A percentile compares a stretch with the other conserved stretches of the same genome.
phyloP scores from a whole-genome alignment of 768 basidiomycete genomes.

The Artomyces pyxidatus region DNA sequence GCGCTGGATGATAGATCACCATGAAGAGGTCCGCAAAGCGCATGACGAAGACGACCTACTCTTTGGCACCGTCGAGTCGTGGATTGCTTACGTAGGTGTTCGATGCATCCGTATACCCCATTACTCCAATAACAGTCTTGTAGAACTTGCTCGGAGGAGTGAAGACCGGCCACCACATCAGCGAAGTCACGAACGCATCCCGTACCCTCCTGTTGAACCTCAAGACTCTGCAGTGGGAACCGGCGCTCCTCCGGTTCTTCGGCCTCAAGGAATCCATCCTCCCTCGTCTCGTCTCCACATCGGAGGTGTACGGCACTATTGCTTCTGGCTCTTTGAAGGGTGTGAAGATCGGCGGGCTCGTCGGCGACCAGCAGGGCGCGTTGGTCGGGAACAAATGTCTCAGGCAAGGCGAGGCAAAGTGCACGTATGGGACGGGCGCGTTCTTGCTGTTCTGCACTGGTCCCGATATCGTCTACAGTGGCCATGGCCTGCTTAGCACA shows the following conservation, averaged over 20 bases:
- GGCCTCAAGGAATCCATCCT: conserved; percentile 68
- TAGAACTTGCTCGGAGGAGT: conserved; percentile 83
- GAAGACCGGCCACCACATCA: conserved; percentile 65
- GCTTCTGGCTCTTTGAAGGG: conserved; percentile 58
- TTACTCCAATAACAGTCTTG: not conserved
- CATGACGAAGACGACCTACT: conserved; percentile 74
- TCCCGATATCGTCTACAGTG: conserved; percentile 73
- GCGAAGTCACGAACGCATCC: conserved; percentile 94
- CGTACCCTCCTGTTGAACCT: conserved; percentile 90
- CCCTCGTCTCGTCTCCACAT: conserved; percentile 83
- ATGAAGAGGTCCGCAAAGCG: conserved; percentile 65
- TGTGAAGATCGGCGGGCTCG: conserved; percentile 82
- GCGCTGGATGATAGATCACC: conserved; percentile 93
- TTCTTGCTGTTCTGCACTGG: conserved; percentile 97
- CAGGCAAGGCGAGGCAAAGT: conserved; percentile 87
- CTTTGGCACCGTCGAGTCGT: conserved; percentile 96
- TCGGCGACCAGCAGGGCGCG: conserved; percentile 98
- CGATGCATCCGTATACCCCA: not conserved
- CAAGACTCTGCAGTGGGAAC: conserved; percentile 75
- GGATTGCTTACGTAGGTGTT: conserved; percentile 73
- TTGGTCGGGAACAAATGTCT: conserved; percentile 95
- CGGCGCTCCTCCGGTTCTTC: conserved; percentile 80
- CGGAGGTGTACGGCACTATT: conserved; percentile 85
- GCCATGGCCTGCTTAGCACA: conserved; percentile 84
- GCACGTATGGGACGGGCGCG: conserved; percentile 96